phyloP scores from a whole-genome alignment of 352 stramenopile genomes.

The Pythium phragmitis region DNA sequence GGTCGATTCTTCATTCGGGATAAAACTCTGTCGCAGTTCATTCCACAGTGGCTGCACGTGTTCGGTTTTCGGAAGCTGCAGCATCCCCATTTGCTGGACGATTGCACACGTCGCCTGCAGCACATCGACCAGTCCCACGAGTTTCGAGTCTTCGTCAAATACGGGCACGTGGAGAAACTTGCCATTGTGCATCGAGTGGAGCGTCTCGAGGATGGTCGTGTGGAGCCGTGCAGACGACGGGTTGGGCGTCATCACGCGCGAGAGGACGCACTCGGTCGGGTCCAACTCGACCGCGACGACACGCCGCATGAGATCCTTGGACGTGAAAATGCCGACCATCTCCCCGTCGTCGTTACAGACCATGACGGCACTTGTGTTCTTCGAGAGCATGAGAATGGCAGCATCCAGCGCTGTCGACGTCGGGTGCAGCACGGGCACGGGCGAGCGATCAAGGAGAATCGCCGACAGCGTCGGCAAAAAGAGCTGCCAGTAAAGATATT shows the following conservation, averaged over 20 bases:
- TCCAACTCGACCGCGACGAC: constrained; percentile 90
- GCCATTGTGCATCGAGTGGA: constrained; percentile 98
- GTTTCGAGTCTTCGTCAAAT: constrained; percentile 82
- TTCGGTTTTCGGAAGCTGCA: constrained; percentile 68
- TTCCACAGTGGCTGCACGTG: constrained; percentile 75
- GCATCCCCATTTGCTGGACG: constrained; percentile 81
- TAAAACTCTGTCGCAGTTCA: constrained; percentile 65
- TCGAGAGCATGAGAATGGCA: constrained; percentile 77
- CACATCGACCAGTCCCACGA: constrained; percentile 96
- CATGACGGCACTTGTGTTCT: constrained; percentile 86
- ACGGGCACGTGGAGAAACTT: constrained; percentile 97
- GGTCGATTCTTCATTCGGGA: constrained; percentile 31
- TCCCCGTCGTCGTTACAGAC: constrained; percentile 83
- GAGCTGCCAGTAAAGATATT: constrained; percentile 37
- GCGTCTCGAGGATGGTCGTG: constrained; percentile 95
- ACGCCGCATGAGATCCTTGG: constrained; percentile 97
- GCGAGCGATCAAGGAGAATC: constrained; percentile 61
- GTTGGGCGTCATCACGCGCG: constrained; percentile 93
- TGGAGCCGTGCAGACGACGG: constrained; percentile 91
- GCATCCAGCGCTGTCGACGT: constrained; percentile 62
- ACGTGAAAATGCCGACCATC: constrained; percentile 96
- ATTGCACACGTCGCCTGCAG: constrained; percentile 92
- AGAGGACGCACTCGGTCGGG: constrained; percentile 79
- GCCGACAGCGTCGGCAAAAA: constrained; percentile 83
- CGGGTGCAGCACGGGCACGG: constrained; percentile 56